A percentile compares a stretch with the other conserved stretches of the same genome.
These are phyloP conservation scores for Myrica gale DNA, from an alignment of 306 rosid species.

Conservation along the genomic window DNA sequence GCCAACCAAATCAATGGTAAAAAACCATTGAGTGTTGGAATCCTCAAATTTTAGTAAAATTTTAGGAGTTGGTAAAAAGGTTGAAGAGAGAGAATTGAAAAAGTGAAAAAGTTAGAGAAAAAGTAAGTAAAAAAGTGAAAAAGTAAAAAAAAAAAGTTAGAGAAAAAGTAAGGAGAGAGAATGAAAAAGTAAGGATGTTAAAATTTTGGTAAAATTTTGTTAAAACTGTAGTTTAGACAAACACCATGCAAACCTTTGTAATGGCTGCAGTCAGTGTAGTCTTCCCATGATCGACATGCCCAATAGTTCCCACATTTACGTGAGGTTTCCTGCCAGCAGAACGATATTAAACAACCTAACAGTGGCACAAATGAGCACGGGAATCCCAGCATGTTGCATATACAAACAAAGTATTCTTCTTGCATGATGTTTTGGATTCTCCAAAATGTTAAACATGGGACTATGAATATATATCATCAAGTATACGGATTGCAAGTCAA, in stretches of 20 bases:
- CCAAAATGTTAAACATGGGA: neutral
- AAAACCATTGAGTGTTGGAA: too few relatives aligned
- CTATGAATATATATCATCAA: neutral
- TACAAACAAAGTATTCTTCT: neutral
- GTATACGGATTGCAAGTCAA: neutral
- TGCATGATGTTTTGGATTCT: neutral
- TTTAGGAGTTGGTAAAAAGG: too few relatives aligned
- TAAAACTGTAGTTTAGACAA: too few relatives aligned
- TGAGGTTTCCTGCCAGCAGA: conserved; percentile 74
- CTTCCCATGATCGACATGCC: conserved; percentile 98
- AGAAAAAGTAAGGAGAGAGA: too few relatives aligned
- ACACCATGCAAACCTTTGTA: conserved; percentile 97
- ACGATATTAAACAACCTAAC: conserved; percentile 9
- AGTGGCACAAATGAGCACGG: neutral
- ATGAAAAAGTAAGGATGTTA: too few relatives aligned
- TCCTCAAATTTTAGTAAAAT: too few relatives aligned
- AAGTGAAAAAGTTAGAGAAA: too few relatives aligned
- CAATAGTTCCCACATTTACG: conserved; percentile 94
- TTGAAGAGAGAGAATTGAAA: too few relatives aligned
- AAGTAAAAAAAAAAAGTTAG: too few relatives aligned
- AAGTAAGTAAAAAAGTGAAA: too few relatives aligned
- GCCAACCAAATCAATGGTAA: conserved; percentile 1
- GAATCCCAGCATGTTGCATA: neutral
- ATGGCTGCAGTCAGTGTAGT: conserved; percentile 96
- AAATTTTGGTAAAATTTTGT: too few relatives aligned